These are phyloP conservation scores for Backusella luteola DNA, from an alignment of 192 early-diverging fungal species.

Conservation along the genomic window DNA sequence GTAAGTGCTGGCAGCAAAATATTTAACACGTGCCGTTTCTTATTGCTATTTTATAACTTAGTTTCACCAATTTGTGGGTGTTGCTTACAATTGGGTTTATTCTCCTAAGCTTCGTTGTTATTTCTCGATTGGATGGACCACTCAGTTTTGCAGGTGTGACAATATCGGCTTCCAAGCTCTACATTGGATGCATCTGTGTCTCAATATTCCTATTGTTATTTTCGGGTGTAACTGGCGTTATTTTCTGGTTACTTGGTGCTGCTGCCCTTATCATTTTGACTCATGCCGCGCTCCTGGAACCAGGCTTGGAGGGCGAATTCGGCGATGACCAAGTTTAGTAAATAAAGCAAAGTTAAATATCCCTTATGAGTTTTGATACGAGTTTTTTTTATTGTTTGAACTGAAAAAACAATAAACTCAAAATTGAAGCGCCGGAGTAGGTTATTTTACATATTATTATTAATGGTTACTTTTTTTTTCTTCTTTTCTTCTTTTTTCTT, in stretches of 20 bases:
- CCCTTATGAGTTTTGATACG: background rate
- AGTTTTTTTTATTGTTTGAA: background rate
- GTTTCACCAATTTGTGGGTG: conserved; percentile 51
- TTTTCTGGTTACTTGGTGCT: conserved; percentile 62
- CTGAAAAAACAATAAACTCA: conserved; percentile 3
- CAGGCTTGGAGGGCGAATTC: conserved; percentile 53
- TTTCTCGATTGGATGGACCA: conserved; percentile 43
- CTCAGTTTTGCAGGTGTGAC: conserved; percentile 36
- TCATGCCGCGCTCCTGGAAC: conserved; percentile 54
- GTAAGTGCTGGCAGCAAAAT: conserved; percentile 29
- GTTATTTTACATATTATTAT: background rate
- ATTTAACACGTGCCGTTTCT: background rate
- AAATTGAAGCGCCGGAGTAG: background rate
- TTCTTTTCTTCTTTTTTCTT: background rate
- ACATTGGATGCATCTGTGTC: conserved; percentile 36
- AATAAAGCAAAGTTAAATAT: background rate
- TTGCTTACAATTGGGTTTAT: conserved; percentile 48
- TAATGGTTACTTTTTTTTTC: background rate
- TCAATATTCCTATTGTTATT: conserved; percentile 53
- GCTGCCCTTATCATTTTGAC: conserved; percentile 50
- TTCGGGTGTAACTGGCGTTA: conserved; percentile 48
- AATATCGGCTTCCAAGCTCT: conserved; percentile 41
- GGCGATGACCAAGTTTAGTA: conserved; percentile 21
- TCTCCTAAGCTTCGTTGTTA: conserved; percentile 44
- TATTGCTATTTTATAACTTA: background rate